Percentiles rank a stretch among this genome's conserved stretches.
These are phyloP conservation scores for Eucalyptus globulus DNA, from an alignment of 345 rosid species.

Conservation along the genomic window DNA sequence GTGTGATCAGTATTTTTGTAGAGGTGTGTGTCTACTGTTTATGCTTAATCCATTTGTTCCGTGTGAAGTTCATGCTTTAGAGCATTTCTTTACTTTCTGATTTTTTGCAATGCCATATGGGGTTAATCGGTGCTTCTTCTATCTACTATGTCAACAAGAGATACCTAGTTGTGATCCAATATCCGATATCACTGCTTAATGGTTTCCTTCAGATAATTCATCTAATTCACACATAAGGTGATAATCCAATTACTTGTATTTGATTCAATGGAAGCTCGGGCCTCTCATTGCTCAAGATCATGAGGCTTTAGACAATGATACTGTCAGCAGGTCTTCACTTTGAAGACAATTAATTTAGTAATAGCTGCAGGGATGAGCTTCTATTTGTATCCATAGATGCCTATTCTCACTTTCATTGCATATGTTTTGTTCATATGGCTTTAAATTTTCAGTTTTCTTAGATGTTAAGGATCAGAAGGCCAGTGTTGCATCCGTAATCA, in stretches of 20 bases:
- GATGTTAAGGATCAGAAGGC: background rate
- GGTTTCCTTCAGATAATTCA: background rate
- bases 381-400: background rate
- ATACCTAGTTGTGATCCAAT: background rate
- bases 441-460: background rate
- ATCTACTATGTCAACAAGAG: background rate
- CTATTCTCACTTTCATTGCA: background rate
- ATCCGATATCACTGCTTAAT: background rate
- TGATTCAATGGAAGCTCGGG: background rate
- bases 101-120: background rate
- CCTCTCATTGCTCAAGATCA: background rate
- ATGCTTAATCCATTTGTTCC: background rate
- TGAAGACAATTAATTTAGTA: background rate
- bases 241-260: background rate
- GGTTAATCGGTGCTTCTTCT: background rate
- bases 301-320: background rate
- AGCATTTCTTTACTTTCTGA: background rate
- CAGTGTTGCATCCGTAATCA: background rate
- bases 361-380: background rate
- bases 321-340: background rate
- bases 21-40: background rate
- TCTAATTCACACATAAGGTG: background rate
- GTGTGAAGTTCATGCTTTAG: background rate
- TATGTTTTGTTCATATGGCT: background rate
- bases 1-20: background rate